Evolutionary conservation across 1,139 yeast genomes (phyloP).

Genomic region (Suhomyces taliae): DNA sequence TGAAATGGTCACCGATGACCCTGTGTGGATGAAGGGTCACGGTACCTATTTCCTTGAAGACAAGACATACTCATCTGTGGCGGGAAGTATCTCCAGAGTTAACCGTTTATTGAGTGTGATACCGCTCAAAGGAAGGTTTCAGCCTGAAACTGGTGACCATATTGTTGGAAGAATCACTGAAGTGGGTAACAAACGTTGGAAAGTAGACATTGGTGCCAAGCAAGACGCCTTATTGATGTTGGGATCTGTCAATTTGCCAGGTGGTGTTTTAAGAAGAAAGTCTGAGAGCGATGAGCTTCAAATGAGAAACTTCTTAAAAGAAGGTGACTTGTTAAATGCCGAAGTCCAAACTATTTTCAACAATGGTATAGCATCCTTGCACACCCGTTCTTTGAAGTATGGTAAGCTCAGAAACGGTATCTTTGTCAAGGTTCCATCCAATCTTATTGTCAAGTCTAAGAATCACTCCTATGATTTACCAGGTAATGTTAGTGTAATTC

Average conservation of each 20-base stretch:
- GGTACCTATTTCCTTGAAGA: slow-evolving; percentile 82
- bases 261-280: slow-evolving; percentile 92
- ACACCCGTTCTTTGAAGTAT: slow-evolving; percentile 90
- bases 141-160: slow-evolving; percentile 96
- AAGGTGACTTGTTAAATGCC: slow-evolving; percentile 95
- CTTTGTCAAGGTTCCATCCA: slow-evolving; percentile 76
- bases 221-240: slow-evolving; percentile 91
- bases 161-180: slow-evolving; percentile 92
- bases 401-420: slow-evolving; percentile 94
- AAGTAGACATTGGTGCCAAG: slow-evolving; percentile 91
- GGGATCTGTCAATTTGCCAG: slow-evolving; percentile 96
- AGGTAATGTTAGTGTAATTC: slow-evolving; percentile 83
- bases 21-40: slow-evolving; percentile 98
- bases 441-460: slow-evolving; percentile 78
- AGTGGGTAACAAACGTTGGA: slow-evolving; percentile 94
- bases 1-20: slow-evolving; percentile 93
- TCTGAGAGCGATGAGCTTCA: slow-evolving; percentile 94
- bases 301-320: slow-evolving; percentile 91
- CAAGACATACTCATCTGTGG: slow-evolving; percentile 84
- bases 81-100: slow-evolving; percentile 85
- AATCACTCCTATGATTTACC: slow-evolving; percentile 86
- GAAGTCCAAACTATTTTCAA: slow-evolving; percentile 89
- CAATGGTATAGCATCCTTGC: slow-evolving; percentile 92
- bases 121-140: slow-evolving; percentile 83
- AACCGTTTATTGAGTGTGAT: slow-evolving; percentile 83